Percentiles rank a stretch among this genome's conserved stretches.
phyloP scores from a whole-genome alignment of 2,329 filamentous ascomycete species.

The Cadophora malorum region DNA sequence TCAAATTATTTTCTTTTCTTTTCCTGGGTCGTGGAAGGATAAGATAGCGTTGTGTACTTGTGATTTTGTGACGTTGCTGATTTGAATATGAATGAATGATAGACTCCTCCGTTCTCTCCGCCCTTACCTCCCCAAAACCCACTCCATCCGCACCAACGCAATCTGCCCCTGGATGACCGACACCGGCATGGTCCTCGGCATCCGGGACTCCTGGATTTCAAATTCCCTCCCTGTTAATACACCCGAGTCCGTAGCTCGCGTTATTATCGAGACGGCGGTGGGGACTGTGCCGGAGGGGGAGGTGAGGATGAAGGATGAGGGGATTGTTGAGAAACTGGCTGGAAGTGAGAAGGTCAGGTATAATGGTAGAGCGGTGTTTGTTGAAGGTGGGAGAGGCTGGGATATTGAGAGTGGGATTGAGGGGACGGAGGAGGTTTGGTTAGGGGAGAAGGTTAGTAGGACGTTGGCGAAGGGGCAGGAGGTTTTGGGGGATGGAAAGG shows the following conservation, averaged over 20 bases:
- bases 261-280: constrained; percentile 51
- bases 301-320: constrained; percentile 47
- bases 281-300: constrained; percentile 36
- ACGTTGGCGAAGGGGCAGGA: constrained; percentile 26
- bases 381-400: constrained; percentile 40
- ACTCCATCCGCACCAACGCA: constrained; percentile 59
- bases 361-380: constrained; percentile 59
- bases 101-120: constrained; percentile 53
- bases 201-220: constrained; percentile 48
- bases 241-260: constrained; percentile 54
- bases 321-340: constrained; percentile 29
- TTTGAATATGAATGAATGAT: too few relatives aligned
- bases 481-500: constrained; percentile 28
- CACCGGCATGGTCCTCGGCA: constrained; percentile 49
- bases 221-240: constrained; percentile 43
- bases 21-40: too few relatives aligned
- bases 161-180: constrained; percentile 62
- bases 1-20: too few relatives aligned
- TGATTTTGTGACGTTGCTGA: too few relatives aligned
- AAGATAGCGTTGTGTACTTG: too few relatives aligned
- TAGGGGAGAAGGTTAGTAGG: constrained; percentile 27
- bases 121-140: constrained; percentile 45
- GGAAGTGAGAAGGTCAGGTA: constrained; percentile 1
- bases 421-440: constrained; percentile 25
- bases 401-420: constrained; percentile 32